phyloP scores from a whole-genome alignment of 2,329 filamentous ascomycete genomes.

The Emmonsia crescens region DNA sequence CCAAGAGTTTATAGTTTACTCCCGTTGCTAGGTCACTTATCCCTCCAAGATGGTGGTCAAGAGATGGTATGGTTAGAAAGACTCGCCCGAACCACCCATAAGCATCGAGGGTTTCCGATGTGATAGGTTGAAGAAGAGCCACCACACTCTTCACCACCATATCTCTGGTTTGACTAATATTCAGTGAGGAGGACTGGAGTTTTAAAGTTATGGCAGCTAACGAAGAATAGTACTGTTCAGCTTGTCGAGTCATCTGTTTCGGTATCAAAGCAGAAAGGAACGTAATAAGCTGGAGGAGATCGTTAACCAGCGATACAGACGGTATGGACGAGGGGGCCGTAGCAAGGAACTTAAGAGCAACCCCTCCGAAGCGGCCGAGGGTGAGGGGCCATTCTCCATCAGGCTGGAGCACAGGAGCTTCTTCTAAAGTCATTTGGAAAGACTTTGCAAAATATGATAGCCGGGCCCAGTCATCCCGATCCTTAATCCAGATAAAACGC shows the following conservation, averaged over 20 bases:
- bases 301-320: conserved; percentile 18
- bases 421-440: conserved; percentile 30
- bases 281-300: conserved; percentile 25
- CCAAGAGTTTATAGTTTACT: conserved; percentile 42
- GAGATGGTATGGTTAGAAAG: conserved; percentile 37
- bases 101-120: conserved; percentile 32
- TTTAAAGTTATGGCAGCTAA: conserved; percentile 28
- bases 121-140: conserved; percentile 34
- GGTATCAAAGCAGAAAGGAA: conserved; percentile 31
- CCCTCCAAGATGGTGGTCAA: conserved; percentile 27
- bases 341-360: conserved; percentile 26
- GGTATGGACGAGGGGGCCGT: conserved; percentile 16
- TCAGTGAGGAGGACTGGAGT: conserved; percentile 12
- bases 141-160: conserved; percentile 26
- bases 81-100: conserved; percentile 36
- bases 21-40: conserved; percentile 35
- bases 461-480: conserved; percentile 29
- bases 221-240: conserved; percentile 29
- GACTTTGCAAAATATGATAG: conserved; percentile 35
- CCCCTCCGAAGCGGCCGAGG: conserved; percentile 28
- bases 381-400: conserved; percentile 31
- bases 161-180: conserved; percentile 18
- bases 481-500: conserved; percentile 51
- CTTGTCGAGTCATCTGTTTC: conserved; percentile 29
- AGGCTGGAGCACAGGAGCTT: conserved; percentile 26